These are phyloP conservation scores for Ensete ventricosum DNA, from an alignment of 176 grass and related monocot genomes.

Conservation along the genomic window DNA sequence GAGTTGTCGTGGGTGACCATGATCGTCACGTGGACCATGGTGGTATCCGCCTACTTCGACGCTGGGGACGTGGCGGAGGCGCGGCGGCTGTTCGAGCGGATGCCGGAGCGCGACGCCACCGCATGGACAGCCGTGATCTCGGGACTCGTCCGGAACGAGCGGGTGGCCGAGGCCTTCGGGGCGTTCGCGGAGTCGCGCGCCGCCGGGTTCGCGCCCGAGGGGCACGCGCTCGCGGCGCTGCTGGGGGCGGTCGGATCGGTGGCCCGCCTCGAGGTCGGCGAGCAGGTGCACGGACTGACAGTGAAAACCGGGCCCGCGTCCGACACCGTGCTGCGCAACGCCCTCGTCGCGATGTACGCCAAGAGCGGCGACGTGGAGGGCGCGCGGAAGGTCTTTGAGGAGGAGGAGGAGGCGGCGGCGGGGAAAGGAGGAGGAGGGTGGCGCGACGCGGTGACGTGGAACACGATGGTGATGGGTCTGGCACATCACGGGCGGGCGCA, in stretches of 20 bases:
- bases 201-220: neutral
- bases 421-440: neutral
- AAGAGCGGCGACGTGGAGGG: constrained; percentile 18
- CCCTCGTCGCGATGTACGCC: constrained; percentile 13
- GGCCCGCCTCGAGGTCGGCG: constrained; percentile 9
- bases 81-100: constrained; percentile 5
- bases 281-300: constrained; percentile 10
- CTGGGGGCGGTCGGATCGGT: constrained; percentile 9
- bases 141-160: constrained; percentile 7
- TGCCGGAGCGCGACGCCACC: constrained; percentile 16
- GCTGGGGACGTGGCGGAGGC: constrained; percentile 6
- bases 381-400: neutral
- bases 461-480: constrained; percentile 2
- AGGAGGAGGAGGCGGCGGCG: neutral
- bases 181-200: neutral
- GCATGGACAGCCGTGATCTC: constrained; percentile 15
- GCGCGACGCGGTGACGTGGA: constrained; percentile 13
- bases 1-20: constrained; percentile 12
- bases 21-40: constrained; percentile 13
- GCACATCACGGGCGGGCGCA: constrained; percentile 9
- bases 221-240: neutral
- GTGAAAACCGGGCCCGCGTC: neutral
- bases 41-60: constrained; percentile 13
- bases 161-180: neutral
- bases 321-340: constrained; percentile 10